Base-by-base conservation (phyloP, 345 rosid genomes). In the Moricandia moricandioides region DNA sequence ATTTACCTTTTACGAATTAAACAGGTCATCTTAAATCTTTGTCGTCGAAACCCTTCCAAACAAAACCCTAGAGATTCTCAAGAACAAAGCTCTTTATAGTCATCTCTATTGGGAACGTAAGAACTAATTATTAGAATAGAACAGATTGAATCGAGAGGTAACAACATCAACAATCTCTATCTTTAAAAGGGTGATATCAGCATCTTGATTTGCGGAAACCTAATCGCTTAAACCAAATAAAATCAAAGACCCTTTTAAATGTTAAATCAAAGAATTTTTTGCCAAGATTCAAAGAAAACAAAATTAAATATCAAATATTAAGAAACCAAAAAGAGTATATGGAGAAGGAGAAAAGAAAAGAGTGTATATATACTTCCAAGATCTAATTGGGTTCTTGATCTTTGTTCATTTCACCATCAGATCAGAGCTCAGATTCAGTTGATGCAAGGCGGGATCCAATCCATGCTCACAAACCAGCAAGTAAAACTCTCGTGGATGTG, bases 401-500 rank as follows among this genome's bases (percentile, higher is more conserved):
- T 6, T 13, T 45, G 7, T 10, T 8, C 16, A 0, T 7, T 75
- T 29, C 74, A 76, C 87, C 87, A 66, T 84, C 88, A 86, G 83
- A 66, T 84, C 88, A 86, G 83, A 90, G 82, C 86, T 90, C 97
- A 89, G 97, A 92, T 92, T 92, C 97, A 88, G 91, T 91, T 93
- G 98, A 93, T 93, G 96, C 98, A 91, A 91, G 93, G 98, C 97
- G 91, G 96, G 98, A 93, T 79, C 90, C 78, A 72, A 82, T 83
- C 37, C 63, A 60, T 64, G 51, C 34, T 73, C 81, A 77, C 81
- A 78, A 35, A 61, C 77, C 69, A 78, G 61, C 21, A 52, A 52
- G 18, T 8, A 49, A 14, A 37, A 37, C 18, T 27, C 71, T 71
- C 27, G 67, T 24, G 77, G 72, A 6, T n/a, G 67, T 72, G 57